Evolutionary conservation across 1,139 yeast species (phyloP), one percentile per base, ranked within the genome.

Genomic region (Geotrichum histeridarum): DNA sequence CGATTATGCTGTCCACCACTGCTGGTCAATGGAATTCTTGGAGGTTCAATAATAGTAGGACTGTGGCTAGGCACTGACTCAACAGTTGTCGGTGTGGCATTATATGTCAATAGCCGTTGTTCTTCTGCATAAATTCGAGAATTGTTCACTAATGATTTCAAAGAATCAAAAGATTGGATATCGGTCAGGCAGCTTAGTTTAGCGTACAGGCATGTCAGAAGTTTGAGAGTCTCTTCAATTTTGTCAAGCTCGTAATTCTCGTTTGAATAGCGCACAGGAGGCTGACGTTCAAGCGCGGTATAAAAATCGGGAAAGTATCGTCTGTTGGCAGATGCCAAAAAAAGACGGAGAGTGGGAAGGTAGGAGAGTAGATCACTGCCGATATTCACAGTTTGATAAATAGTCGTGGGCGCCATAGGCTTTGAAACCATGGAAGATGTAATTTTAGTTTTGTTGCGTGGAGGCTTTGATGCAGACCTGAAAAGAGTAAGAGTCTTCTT

Each of bases 381-480:
- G 12, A 48, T 17, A 11, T 48, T 39, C 9, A 46, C 18, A 15
- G 38, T 17, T 17, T 12, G 39, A 33, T 11, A 32, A 33, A 18
- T 41, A 3, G 3, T 9, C 7, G 6, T 14, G 15, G 35, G 14
- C 8, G 14, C 33, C 37, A 27, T 12, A 12, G 42, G n/a, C 30
- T 35, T 18, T 7, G 41, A 17, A 15, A 35, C 27, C 9, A 12
- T 42, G 12, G 5, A 2, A 11, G 27, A 2, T 22, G 15, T 15
- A 1, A 33, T 4, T 11, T 15, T 39, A 32, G 30, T 48, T 31
- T 14, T 31, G 30, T 35, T 39, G 14, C 33, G 35, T 11, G 51
- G 51, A 12, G 51, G n/a, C 31, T 48, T 48, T 12, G 51, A 48
- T 15, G 43, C 18, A 9, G 51, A 48, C 15, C 41, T 30, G 4